A percentile compares a stretch with the other conserved stretches of the same genome.
Conservation (phyloP, 73 alveolate genomes). For the Paramecium tetraurelia region DNA sequence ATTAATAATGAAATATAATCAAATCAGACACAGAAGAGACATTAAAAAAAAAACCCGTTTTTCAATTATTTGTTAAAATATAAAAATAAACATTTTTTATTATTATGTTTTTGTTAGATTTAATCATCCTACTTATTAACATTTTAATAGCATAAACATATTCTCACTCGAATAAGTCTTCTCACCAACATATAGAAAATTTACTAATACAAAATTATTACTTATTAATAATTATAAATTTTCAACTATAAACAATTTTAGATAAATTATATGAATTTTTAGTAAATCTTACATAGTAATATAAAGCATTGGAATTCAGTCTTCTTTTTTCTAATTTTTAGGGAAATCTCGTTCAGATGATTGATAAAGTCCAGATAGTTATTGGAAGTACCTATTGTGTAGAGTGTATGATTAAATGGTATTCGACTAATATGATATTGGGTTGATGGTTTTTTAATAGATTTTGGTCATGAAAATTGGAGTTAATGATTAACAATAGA, state of each 20-base stretch:
- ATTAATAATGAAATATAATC: not conserved
- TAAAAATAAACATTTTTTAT: not conserved
- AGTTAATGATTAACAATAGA: not conserved
- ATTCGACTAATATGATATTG: not conserved
- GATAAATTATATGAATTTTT: not conserved
- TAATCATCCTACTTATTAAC: not conserved
- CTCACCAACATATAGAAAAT: not conserved
- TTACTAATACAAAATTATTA: not conserved
- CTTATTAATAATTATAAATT: not conserved
- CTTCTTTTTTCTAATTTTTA: too few relatives aligned
- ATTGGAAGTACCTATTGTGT: too few relatives aligned
- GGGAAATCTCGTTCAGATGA: too few relatives aligned
- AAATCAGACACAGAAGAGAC: not conserved
- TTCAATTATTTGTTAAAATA: not conserved
- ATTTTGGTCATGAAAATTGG: not conserved
- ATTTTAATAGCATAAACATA: not conserved
- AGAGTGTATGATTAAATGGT: too few relatives aligned
- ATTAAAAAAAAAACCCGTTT: constrained; percentile 21
- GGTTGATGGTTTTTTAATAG: not conserved
- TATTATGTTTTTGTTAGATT: not conserved
- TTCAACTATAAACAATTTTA: not conserved
- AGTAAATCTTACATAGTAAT: not conserved
- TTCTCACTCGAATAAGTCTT: not conserved
- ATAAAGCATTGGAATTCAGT: too few relatives aligned
- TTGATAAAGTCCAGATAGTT: too few relatives aligned